Base-by-base conservation (phyloP, 495 filamentous ascomycete genomes). In the Penicillium malachiteum region DNA sequence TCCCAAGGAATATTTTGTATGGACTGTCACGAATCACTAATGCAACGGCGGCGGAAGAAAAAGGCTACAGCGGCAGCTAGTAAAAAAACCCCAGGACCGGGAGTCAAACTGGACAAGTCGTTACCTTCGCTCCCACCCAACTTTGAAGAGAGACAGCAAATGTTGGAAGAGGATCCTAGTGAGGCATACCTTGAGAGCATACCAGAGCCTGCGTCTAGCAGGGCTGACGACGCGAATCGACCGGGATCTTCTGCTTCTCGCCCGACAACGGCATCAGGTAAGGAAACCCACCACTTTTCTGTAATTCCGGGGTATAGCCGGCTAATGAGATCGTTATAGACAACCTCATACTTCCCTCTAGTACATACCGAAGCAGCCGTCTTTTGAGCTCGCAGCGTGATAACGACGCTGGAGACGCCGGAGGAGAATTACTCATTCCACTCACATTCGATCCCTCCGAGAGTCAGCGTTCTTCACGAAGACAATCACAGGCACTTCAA, bases 1-100 rank as follows among this genome's bases (percentile, higher is more conserved):
- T 97, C 95, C 10, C 94, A 97, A 69, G 95, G 95, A 37, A 99
- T 97, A 48, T 97, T 99, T 69, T 99, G 95, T 78, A 99, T 99
- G 95, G 92, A 87, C 66, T 99, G 95, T 67, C 95, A 99, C 67
- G 95, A 99, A 67, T 92, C 90, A n/a, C 73, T 99, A 32, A 99
- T 99, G 95, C 91, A 94, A 44, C 80, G 95, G 54, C 82, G 95
- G 60, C 83, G 91, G 52, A 99, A 99, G 73, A 93, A 92, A 66
- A 87, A 89, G 71, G 83, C 80, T 3, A 75, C 80, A 31, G 64
- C 56, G 73, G 84, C 56, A 73, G 84, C 59, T 75, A 81, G 41
- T 56, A 68, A 51, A 87, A 32, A 85, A 63, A 77, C 82, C 53
- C 74, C 80, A 3, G 60, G 71, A 8, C 86, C 51, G 63, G 79